phyloP scores from a whole-genome alignment of 768 basidiomycete genomes.

The Boletus insuetus region DNA sequence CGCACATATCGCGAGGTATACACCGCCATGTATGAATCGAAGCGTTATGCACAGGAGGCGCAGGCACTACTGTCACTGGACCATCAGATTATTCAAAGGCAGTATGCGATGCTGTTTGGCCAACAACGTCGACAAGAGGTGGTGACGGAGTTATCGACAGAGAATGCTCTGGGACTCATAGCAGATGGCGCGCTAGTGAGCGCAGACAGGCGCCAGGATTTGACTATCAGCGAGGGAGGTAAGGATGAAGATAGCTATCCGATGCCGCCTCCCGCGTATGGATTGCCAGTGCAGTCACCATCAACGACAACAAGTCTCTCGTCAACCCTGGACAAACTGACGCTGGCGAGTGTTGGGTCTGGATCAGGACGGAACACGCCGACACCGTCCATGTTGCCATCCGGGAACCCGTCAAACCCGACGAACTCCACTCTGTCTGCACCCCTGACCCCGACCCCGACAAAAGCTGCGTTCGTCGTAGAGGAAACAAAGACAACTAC shows the following conservation, averaged over 20 bases:
- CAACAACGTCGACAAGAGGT: slow-evolving; percentile 2
- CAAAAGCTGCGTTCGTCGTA: slow-evolving; percentile 4
- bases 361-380: neutral
- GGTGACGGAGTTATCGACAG: neutral
- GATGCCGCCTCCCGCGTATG: slow-evolving; percentile 8
- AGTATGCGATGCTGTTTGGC: slow-evolving; percentile 9
- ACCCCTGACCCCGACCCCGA: slow-evolving; percentile 11
- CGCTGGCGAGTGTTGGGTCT: neutral
- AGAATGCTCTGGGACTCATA: slow-evolving; percentile 11
- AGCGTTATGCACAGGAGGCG: slow-evolving; percentile 18
- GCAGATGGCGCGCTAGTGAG: neutral
- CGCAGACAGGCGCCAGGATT: neutral
- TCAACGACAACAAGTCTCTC: neutral
- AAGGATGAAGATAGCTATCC: neutral
- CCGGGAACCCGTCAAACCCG: neutral
- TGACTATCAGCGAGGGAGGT: neutral
- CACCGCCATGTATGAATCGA: slow-evolving; percentile 30
- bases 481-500: neutral
- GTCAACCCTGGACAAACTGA: neutral
- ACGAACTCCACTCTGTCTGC: neutral
- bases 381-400: neutral
- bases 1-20: slow-evolving; percentile 53
- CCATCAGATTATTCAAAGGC: slow-evolving; percentile 11
- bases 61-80: slow-evolving; percentile 18
- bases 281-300: neutral